Evolutionary conservation across 1,284 basidiomycete species (phyloP).

Genomic region (Mixia osmundae): DNA sequence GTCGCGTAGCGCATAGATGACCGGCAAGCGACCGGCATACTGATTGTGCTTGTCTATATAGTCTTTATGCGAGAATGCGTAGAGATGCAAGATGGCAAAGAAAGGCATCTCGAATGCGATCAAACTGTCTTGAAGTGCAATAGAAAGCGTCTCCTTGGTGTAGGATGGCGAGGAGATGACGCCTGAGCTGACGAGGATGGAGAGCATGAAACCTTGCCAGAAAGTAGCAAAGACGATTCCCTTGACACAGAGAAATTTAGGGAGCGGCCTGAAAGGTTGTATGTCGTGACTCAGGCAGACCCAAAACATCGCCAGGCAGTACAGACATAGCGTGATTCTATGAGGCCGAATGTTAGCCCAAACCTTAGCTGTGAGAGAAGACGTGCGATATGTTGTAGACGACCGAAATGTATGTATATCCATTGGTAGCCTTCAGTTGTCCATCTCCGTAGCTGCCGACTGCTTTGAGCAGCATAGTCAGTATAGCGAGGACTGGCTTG

Average conservation of each 20-base stretch:
- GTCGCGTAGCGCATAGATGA: conserved; percentile 66
- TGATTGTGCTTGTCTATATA: conserved; percentile 40
- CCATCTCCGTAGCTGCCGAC: conserved; percentile 77
- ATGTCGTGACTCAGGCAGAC: conserved; percentile 63
- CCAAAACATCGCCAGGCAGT: conserved; percentile 89
- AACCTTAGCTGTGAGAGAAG: background rate
- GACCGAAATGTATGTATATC: conserved; percentile 76
- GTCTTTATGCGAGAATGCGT: conserved; percentile 59
- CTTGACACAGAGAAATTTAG: conserved; percentile 94
- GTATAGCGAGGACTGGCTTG: conserved; percentile 68
- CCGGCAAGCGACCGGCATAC: conserved; percentile 63
- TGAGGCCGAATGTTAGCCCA: too few species aligned
- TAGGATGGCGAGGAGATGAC: conserved; percentile 55
- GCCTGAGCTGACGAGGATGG: conserved; percentile 61
- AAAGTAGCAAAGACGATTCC: conserved; percentile 94
- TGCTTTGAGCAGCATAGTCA: conserved; percentile 65
- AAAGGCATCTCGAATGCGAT: conserved; percentile 96
- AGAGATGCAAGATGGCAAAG: conserved; percentile 81
- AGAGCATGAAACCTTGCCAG: conserved; percentile 79
- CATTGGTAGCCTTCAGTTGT: conserved; percentile 52
- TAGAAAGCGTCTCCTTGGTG: conserved; percentile 73
- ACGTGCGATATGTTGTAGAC: conserved; percentile 31
- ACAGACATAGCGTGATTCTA: conserved; percentile 43
- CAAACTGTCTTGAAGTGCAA: conserved; percentile 67
- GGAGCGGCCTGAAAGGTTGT: conserved; percentile 56